Evolutionary conservation across 805 yeast genomes (phyloP), one percentile per base, ranked within the genome.

Genomic region (Ogataea nonfermentans): DNA sequence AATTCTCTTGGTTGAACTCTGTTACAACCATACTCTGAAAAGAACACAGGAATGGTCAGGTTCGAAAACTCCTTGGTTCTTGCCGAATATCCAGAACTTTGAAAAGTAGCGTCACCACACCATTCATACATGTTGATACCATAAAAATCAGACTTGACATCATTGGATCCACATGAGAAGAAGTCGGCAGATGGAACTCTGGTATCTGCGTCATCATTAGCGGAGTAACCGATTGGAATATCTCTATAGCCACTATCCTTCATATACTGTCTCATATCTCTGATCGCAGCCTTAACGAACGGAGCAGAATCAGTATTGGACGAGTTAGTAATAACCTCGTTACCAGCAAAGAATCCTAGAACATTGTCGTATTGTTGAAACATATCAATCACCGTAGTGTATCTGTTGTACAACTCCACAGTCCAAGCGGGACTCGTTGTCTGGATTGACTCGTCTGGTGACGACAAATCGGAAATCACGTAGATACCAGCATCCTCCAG

Each of bases 291-390:
- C 73, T 91, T 93, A 41, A 93, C 95, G 64, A 81, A 91, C 2
- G 97, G 88, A 20, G 97, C 89, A 23, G 97, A 86, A 52, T 79
- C 82, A 10, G 97, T 85, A 65, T 87, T 90, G 34, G 88, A 68
- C 30, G 65, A 67, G 57, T 86, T 88, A 65, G 90, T 91, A 44
- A 91, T 79, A 38, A 93, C 98, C 73, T 91, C 99, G 66, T 93
- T 93, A 46, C 98, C 99, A 20, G 98, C 98, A 66, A 91, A 90
- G 74, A 87, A 90, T 2, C 98, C 99, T 48, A 91, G 71, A 13
- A 87, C 76, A 65, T 91, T 91, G 33, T 81, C 66, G 67, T 90
- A 91, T 53, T 75, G 70, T 43, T 79, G 77, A 69, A 93, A 77
- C 51, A 74, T 67, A 63, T 93, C 97, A 41, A 93, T 79, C 24